These are phyloP conservation scores for Tolypocladium ophioglossoides DNA, from an alignment of 2,329 filamentous ascomycete species.

Conservation along the genomic window DNA sequence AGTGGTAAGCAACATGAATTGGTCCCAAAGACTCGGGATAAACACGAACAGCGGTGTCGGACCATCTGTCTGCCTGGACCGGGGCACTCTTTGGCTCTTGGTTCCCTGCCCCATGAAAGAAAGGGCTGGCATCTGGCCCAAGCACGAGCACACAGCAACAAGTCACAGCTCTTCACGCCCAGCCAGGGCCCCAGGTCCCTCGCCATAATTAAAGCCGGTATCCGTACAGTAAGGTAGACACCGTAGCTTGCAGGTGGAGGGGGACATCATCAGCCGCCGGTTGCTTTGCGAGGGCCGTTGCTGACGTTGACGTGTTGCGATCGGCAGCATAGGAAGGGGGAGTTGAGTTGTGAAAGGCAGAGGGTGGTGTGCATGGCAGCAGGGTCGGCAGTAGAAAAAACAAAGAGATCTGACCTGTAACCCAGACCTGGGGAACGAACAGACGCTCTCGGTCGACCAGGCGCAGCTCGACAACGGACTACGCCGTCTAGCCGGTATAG, in stretches of 20 bases:
- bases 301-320: not conserved
- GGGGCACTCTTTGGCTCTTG: not conserved
- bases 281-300: not conserved
- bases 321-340: slow-evolving; percentile 1
- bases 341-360: slow-evolving; percentile 2
- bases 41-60: not conserved
- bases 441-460: not conserved
- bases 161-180: not conserved
- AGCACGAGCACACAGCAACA: not conserved
- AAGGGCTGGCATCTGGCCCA: not conserved
- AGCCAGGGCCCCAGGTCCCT: not conserved
- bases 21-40: not conserved
- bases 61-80: not conserved
- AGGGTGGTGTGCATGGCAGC: slow-evolving; percentile 1
- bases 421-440: not conserved
- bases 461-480: slow-evolving; percentile 4
- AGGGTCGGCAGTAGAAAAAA: slow-evolving; percentile 3
- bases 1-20: not conserved
- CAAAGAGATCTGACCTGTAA: slow-evolving; percentile 9
- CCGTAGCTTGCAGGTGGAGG: not conserved
- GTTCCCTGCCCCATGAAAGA: not conserved
- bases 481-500: not conserved
- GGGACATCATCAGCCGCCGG: not conserved
- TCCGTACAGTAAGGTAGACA: not conserved
- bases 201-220: not conserved